phyloP scores from a whole-genome alignment of 2,329 filamentous ascomycete species.

The Cytospora leucostoma region DNA sequence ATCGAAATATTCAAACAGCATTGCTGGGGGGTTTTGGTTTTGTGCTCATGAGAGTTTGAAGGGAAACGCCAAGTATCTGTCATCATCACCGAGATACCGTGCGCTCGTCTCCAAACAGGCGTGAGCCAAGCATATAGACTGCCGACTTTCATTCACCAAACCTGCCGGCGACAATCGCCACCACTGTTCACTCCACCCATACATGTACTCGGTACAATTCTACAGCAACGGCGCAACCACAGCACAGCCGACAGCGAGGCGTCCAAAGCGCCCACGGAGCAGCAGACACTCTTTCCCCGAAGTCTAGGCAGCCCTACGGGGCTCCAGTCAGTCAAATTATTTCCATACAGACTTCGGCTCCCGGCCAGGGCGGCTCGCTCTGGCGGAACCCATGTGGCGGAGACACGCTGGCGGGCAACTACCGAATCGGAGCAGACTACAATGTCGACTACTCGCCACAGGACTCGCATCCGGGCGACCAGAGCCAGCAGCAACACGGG shows the following conservation, averaged over 20 bases:
- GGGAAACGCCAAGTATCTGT: constrained; percentile 27
- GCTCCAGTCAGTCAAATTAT: constrained; percentile 57
- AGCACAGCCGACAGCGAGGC: constrained; percentile 35
- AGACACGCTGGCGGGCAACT: constrained; percentile 73
- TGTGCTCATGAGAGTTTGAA: constrained; percentile 15
- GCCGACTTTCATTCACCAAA: constrained; percentile 25
- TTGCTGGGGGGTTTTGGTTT: constrained; percentile 22
- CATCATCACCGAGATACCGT: constrained; percentile 13
- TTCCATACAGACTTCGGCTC: constrained; percentile 63
- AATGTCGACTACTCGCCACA: constrained; percentile 74
- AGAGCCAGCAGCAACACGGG: constrained; percentile 63
- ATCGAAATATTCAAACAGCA: constrained; percentile 17
- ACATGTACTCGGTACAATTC: constrained; percentile 40
- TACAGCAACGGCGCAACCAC: constrained; percentile 36
- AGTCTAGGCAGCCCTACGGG: constrained; percentile 51
- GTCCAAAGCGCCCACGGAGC: constrained; percentile 36
- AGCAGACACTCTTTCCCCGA: constrained; percentile 35
- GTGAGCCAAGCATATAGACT: constrained; percentile 24
- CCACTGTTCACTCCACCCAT: constrained; percentile 34
- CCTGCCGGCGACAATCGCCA: constrained; percentile 29
- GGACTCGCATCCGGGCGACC: constrained; percentile 64
- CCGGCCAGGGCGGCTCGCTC: constrained; percentile 75
- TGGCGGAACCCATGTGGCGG: constrained; percentile 74
- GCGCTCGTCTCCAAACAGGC: constrained; percentile 10
- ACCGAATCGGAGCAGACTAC: constrained; percentile 69